Conservation (phyloP, 768 basidiomycete genomes). For the Kwoniella newhampshirensis region DNA sequence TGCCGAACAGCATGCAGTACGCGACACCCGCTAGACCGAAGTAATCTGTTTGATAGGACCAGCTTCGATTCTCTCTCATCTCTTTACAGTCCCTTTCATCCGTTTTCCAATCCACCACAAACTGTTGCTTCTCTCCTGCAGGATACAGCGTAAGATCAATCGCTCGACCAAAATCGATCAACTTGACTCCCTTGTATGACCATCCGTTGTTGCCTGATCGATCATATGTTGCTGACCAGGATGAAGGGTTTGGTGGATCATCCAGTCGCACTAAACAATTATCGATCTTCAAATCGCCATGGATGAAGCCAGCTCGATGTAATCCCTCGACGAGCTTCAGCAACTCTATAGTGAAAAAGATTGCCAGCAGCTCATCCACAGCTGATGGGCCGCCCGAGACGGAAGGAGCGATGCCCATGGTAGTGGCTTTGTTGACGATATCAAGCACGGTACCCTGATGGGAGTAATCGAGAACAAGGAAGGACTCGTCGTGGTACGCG, state of each 20-base stretch:
- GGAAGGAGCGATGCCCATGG: slow-evolving; percentile 65
- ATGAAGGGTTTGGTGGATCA: slow-evolving; percentile 62
- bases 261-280: slow-evolving; percentile 88
- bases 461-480: slow-evolving; percentile 81
- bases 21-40: slow-evolving; percentile 91
- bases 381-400: slow-evolving; percentile 36
- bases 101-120: slow-evolving; percentile 80
- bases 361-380: slow-evolving; percentile 86
- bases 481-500: slow-evolving; percentile 83
- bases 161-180: slow-evolving; percentile 97
- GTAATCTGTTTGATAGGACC: slow-evolving; percentile 96
- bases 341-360: slow-evolving; percentile 93
- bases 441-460: slow-evolving; percentile 89
- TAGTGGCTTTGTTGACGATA: slow-evolving; percentile 78
- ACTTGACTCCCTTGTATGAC: slow-evolving; percentile 78
- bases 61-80: slow-evolving; percentile 74
- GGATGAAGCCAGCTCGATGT: slow-evolving; percentile 81
- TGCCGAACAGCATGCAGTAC: slow-evolving; percentile 94
- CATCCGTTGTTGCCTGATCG: slow-evolving; percentile 79
- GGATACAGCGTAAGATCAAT: slow-evolving; percentile 85
- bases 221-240: slow-evolving; percentile 76
- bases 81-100: slow-evolving; percentile 92
- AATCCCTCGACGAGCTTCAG: slow-evolving; percentile 77
- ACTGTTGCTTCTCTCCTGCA: slow-evolving; percentile 63
- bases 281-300: slow-evolving; percentile 98